phyloP scores from a whole-genome alignment of 495 filamentous ascomycete genomes.

The Annulohypoxylon stygium region DNA sequence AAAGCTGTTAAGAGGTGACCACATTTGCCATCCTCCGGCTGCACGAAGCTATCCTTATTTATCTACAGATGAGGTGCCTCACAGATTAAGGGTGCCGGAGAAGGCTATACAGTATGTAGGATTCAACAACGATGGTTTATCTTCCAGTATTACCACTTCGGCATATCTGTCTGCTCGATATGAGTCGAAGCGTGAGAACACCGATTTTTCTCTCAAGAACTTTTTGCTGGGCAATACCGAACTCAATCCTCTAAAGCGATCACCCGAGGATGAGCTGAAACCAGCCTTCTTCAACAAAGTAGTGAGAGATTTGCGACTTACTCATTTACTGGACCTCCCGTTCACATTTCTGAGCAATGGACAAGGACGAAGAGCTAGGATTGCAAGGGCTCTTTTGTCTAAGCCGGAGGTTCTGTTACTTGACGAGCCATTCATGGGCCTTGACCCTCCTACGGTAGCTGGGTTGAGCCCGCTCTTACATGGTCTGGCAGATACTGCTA shows the following conservation, averaged over 20 bases:
- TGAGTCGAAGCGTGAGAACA: constrained; percentile 86
- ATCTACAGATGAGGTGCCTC: constrained; percentile 69
- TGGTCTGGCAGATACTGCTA: constrained; percentile 70
- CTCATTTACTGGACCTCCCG: constrained; percentile 77
- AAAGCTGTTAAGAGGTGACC: constrained; percentile 77
- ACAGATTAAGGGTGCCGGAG: constrained; percentile 64
- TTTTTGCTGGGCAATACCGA: constrained; percentile 83
- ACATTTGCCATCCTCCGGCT: constrained; percentile 77
- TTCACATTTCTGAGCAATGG: constrained; percentile 93
- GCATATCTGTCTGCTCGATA: constrained; percentile 93
- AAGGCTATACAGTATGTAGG: constrained; percentile 86
- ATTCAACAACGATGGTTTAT: constrained; percentile 72
- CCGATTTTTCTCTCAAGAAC: constrained; percentile 84
- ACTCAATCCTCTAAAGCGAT: constrained; percentile 68
- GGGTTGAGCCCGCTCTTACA: constrained; percentile 77
- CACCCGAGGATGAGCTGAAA: constrained; percentile 65
- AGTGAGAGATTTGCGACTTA: constrained; percentile 73
- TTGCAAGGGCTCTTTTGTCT: constrained; percentile 84
- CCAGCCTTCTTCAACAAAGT: constrained; percentile 69
- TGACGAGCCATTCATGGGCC: constrained; percentile 97
- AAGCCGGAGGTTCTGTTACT: constrained; percentile 85
- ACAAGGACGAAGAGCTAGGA: constrained; percentile 86
- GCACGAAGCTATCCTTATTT: constrained; percentile 84
- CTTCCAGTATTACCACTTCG: constrained; percentile 64
- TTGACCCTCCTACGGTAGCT: constrained; percentile 83